These are phyloP conservation scores for Cicer yamashitae DNA, from an alignment of 306 rosid species.

Conservation along the genomic window DNA sequence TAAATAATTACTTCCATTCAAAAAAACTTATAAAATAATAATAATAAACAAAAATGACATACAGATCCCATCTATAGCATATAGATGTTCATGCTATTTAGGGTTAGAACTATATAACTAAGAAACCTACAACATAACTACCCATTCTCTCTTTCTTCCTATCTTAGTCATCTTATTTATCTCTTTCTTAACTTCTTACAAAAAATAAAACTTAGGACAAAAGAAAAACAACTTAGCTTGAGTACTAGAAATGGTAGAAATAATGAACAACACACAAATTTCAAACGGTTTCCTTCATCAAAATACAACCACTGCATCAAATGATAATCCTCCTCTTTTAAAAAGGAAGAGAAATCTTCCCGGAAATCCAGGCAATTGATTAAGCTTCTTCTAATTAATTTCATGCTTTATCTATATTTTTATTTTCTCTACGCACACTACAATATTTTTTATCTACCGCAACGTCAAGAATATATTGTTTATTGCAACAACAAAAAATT, in stretches of 20 bases:
- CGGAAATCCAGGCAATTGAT: conserved; percentile 72
- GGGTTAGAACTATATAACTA: conserved; percentile 54
- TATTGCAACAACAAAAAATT: too few relatives aligned
- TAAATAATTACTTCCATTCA: too few relatives aligned
- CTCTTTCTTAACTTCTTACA: conserved; percentile 42
- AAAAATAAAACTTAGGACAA: conserved; percentile 43
- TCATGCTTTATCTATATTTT: neutral
- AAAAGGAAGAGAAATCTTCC: conserved; percentile 94
- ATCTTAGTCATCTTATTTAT: conserved; percentile 14
- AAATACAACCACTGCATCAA: conserved; percentile 46
- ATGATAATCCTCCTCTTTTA: conserved; percentile 45
- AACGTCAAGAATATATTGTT: too few relatives aligned
- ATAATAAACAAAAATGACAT: conserved; percentile 32
- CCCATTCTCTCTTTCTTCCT: conserved; percentile 39
- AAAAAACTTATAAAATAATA: too few relatives aligned
- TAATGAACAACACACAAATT: conserved; percentile 60
- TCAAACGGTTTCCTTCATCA: conserved; percentile 50
- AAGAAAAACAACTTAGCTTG: conserved; percentile 31
- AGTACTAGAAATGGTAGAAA: conserved; percentile 33
- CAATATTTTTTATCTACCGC: too few relatives aligned
- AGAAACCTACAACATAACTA: conserved; percentile 31
- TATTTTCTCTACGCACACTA: neutral
- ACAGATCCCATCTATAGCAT: conserved; percentile 66
- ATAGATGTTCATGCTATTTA: conserved; percentile 49
- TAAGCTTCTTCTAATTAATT: conserved; percentile 39